Evolutionary conservation across 2,329 filamentous ascomycete species (phyloP), one percentile per base, ranked within the genome.

Genomic region (Periglandula ipomoeae): DNA sequence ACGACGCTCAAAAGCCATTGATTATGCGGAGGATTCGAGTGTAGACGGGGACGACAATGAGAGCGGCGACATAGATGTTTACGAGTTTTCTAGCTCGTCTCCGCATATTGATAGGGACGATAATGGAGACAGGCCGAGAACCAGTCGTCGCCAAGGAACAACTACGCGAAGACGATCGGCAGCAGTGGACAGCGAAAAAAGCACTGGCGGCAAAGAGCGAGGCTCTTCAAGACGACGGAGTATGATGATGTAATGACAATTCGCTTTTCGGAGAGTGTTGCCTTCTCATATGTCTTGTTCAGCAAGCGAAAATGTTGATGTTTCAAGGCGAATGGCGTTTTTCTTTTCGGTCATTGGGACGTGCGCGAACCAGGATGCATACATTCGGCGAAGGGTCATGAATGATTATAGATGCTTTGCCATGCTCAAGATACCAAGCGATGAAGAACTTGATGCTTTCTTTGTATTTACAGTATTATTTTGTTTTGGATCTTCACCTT

Each of bases 241-340:
- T 59, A 81, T 79, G 74, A 79, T 81, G 76, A 61, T 80, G 62
- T 79, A 68, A 77, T 56, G 56, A 60, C 9, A n/a, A n/a, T 11
- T 4, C 19, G 19, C 39, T 26, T 47, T 78, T 68, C 75, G 56
- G 32, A 20, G 6, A 23, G 17, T n/a, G 13, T 24, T 23, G 15
- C n/a, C 23, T 32, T 8, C 27, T 39, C 22, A 9, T 35, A 22
- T 44, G 43, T 35, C 24, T 5, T 17, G 5, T 26, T 20, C 15
- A 37, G 34, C 41, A 48, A 48, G 49, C 45, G 46, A 48, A 20
- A 27, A 24, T 17, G 37, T 40, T 48, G 41, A 50, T 44, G 35
- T 44, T 44, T 44, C 44, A 47, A 34, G 46, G 35, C 13, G 17
- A 40, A n/a, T n/a, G 43, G 39, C 8, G 32, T 42, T 49, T n/a